Base-by-base conservation (phyloP, 495 filamentous ascomycete species). In the Saxophila tyrrhenica region DNA sequence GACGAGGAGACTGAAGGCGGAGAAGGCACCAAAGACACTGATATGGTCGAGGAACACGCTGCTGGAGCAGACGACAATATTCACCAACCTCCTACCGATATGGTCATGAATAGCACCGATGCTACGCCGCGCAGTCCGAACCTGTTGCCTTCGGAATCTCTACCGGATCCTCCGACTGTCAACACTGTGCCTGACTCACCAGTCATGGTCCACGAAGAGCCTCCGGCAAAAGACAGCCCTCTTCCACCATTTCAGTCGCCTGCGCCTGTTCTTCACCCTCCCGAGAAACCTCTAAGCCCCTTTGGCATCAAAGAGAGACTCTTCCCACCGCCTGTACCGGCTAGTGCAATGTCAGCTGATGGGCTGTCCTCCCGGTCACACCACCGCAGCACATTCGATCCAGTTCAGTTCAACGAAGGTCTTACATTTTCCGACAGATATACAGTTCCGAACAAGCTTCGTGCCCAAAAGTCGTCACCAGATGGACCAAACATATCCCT, bases 231-330 rank as follows among this genome's bases (percentile, higher is more conserved):
- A n/a, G n/a, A n/a, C n/a, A n/a, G n/a, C n/a, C n/a, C n/a, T n/a
- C n/a, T n/a, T n/a, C n/a, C n/a, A n/a, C n/a, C n/a, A n/a, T n/a
- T n/a, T n/a, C n/a, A n/a, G n/a, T n/a, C n/a, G n/a, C n/a, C n/a
- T n/a, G n/a, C n/a, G n/a, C n/a, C n/a, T n/a, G n/a, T n/a, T n/a
- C n/a, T n/a, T n/a, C n/a, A n/a, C n/a, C 25, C 24, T 49, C 5
- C 13, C 29, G 22, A 17, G 19, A 38, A 51, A 22, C 49, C 49
- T 13, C 23, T 51, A 8, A 51, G 49, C 49, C 49, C 49, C 8
- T 51, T 51, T 39, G 49, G 49, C 2, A 51, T 51, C 29, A 24
- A 25, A n/a, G 49, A 51, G 38, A 24, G 49, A 11, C 29, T 51
- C 13, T n/a, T 51, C 17, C 49, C 49, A 24, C 49, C 32, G 13